Base-by-base conservation (phyloP, 2,329 filamentous ascomycete genomes). In the Massarina eburnea region DNA sequence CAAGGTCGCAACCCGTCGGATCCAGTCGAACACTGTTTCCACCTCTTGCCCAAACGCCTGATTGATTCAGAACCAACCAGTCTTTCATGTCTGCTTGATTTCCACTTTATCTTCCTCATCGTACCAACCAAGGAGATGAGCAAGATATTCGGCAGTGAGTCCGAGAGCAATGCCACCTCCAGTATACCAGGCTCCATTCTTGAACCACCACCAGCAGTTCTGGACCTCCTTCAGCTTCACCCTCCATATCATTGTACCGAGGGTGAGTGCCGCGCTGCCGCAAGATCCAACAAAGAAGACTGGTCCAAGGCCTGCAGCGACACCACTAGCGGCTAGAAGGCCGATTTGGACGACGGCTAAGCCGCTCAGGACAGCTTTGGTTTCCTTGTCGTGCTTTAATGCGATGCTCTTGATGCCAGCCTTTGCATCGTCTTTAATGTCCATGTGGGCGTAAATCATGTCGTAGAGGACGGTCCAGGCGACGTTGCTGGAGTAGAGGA, bases 381-480 rank as follows among this genome's bases (percentile, higher is more conserved):
- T 91, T 50, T 91, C 80, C 4, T 80, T 77, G 51, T 88, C 85
- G 57, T 95, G 89, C 65, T 86, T 86, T 30, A 95, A 75, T 1
- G 88, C 90, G 57, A 95, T 94, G 61, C 85, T 89, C 75, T 92
- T 95, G 72, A 95, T 94, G 8, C 90, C 91, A 0, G 86, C 89
- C 68, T 90, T 91, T 50, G 78, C 83, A 63, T 95, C 90, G 58
- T 95, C 89, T 61, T 85, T 85, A 67, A 92, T 86, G 61, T 95
- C 90, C 84, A 94, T 92, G 66, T 95, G 90, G 12, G 90, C 90
- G 68, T 95, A 95, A 24, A 95, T 90, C 83, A 94, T 95, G 67
- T 95, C 90, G 68, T 95, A 95, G 30, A 95, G 72, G 20, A 95
- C 80, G 0, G 89, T 95, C 91, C 91, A 95, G 3, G 88, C 84